Conservation (phyloP, 371 early-diverging fungal genomes). For the Encephalitozoon hellem region DNA sequence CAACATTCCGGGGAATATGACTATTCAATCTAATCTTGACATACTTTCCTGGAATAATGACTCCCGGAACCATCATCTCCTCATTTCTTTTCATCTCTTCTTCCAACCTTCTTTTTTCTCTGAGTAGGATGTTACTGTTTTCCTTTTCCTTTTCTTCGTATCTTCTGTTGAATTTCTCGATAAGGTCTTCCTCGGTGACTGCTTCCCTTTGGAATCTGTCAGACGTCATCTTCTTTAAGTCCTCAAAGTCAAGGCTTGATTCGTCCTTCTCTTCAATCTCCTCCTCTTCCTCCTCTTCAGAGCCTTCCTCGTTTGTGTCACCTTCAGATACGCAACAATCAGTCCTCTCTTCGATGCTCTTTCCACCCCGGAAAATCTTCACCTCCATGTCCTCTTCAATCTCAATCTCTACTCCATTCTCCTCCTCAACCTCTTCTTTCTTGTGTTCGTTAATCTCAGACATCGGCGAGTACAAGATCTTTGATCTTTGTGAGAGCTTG, state of each 20-base stretch:
- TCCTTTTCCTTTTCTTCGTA: conserved; percentile 47
- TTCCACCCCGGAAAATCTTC: conserved; percentile 10
- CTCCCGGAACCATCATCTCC: conserved; percentile 21
- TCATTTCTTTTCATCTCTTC: conserved; percentile 30
- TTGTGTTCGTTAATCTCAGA: background rate
- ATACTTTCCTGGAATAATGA: conserved; percentile 52
- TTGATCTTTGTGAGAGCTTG: background rate
- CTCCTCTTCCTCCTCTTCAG: background rate
- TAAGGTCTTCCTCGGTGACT: conserved; percentile 46
- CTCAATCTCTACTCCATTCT: background rate
- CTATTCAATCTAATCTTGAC: conserved; percentile 36
- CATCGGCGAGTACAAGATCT: conserved; percentile 20
- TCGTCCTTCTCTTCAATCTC: background rate
- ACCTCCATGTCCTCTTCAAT: background rate
- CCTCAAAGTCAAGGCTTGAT: background rate
- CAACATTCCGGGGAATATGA: conserved; percentile 13
- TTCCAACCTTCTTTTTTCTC: conserved; percentile 20
- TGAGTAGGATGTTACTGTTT: conserved; percentile 7
- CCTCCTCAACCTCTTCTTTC: background rate
- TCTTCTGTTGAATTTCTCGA: conserved; percentile 51
- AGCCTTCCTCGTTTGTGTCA: background rate
- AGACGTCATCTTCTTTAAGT: conserved; percentile 15
- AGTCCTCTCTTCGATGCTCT: background rate
- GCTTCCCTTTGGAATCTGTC: conserved; percentile 39
- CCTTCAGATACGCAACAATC: background rate